Conservation (phyloP, 345 rosid genomes). For the Cardamine resedifolia region DNA sequence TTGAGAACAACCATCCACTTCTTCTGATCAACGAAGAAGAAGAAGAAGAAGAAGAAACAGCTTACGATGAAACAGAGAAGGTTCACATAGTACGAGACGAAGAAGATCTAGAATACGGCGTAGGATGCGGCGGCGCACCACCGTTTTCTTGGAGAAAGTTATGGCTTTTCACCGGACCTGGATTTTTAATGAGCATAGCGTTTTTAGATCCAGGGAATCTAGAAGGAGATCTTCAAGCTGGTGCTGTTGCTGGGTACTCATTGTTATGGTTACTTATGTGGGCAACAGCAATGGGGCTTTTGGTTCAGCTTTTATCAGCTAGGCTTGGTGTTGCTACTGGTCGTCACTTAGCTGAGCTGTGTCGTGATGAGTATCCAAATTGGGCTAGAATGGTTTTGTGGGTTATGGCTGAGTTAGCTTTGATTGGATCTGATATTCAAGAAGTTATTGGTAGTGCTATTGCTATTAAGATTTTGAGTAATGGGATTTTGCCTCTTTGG, state of each 20-base stretch:
- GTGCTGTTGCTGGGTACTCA: conserved; percentile 94
- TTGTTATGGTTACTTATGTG: conserved; percentile 84
- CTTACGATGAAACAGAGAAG: conserved; percentile 73
- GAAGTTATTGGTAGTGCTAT: conserved; percentile 97
- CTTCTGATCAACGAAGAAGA: conserved; percentile 17
- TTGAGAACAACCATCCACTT: conserved; percentile 26
- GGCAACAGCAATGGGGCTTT: conserved; percentile 94
- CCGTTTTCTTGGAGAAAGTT: conserved; percentile 91
- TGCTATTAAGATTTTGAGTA: conserved; percentile 79
- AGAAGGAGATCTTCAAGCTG: conserved; percentile 95
- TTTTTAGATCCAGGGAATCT: conserved; percentile 93
- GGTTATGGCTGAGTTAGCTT: conserved; percentile 90
- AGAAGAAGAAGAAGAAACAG: conserved; percentile 48
- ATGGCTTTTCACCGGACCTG: conserved; percentile 95
- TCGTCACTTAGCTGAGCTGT: conserved; percentile 86
- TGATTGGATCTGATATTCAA: conserved; percentile 92
- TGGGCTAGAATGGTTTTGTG: conserved; percentile 82
- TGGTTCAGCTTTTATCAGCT: conserved; percentile 84
- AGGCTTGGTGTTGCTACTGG: conserved; percentile 95
- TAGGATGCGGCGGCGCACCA: conserved; percentile 47
- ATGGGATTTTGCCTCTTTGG: conserved; percentile 83
- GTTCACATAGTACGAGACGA: conserved; percentile 59
- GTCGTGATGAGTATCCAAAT: conserved; percentile 82
- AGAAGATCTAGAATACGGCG: conserved; percentile 29
- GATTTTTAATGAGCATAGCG: conserved; percentile 91